phyloP scores from a whole-genome alignment of 352 stramenopile species.

The Phytophthora brassicae region DNA sequence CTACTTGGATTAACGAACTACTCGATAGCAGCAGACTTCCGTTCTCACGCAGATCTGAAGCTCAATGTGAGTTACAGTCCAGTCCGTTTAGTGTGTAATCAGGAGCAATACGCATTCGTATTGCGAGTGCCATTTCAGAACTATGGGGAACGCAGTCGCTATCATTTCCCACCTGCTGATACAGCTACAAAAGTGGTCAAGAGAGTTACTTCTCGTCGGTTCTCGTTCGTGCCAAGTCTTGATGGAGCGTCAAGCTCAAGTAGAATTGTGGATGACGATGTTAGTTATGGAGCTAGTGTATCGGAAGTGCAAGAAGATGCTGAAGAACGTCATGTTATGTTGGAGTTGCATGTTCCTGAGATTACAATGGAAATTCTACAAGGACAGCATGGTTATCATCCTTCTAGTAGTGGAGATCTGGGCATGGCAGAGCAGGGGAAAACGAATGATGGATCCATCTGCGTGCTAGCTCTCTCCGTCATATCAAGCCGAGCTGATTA shows the following conservation, averaged over 20 bases:
- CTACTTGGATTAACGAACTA: slow-evolving; percentile 73
- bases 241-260: slow-evolving; percentile 31
- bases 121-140: slow-evolving; percentile 77
- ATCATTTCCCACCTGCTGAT: slow-evolving; percentile 28
- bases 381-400: slow-evolving; percentile 76
- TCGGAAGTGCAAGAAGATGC: slow-evolving; percentile 39
- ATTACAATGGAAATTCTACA: slow-evolving; percentile 82
- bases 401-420: slow-evolving; percentile 71
- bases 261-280: slow-evolving; percentile 34
- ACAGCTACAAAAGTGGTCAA: slow-evolving; percentile 11
- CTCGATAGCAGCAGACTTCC: slow-evolving; percentile 57
- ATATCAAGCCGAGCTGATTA: slow-evolving; percentile 56
- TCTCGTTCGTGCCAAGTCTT: slow-evolving; percentile 28
- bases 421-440: slow-evolving; percentile 70
- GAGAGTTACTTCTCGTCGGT: slow-evolving; percentile 23
- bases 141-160: slow-evolving; percentile 62
- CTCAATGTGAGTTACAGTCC: slow-evolving; percentile 56
- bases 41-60: slow-evolving; percentile 56
- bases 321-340: slow-evolving; percentile 59
- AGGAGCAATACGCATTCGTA: slow-evolving; percentile 83
- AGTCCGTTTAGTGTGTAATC: slow-evolving; percentile 78
- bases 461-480: slow-evolving; percentile 52
- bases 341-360: slow-evolving; percentile 65
- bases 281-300: slow-evolving; percentile 28
- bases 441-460: slow-evolving; percentile 75